Evolutionary conservation across 352 stramenopile genomes (phyloP).

Genomic region (Pythium plurisporium): DNA sequence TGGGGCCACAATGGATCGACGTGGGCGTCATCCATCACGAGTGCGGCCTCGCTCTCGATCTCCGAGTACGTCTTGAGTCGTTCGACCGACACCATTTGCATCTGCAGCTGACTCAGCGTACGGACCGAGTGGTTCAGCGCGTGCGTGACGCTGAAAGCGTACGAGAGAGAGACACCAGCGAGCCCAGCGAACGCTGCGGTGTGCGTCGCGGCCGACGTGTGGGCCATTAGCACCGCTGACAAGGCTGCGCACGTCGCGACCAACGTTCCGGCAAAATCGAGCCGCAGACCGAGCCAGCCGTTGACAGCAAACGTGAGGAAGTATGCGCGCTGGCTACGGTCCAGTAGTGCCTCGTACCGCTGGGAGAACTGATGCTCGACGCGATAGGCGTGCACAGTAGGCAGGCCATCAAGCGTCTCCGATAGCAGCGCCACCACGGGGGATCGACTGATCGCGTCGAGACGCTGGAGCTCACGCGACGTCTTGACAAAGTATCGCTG

Average conservation of each 20-base stretch:
- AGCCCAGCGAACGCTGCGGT: slow-evolving; percentile 48
- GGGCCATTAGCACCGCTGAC: slow-evolving; percentile 42
- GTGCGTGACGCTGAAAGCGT: slow-evolving; percentile 76
- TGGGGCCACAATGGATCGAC: slow-evolving; percentile 23
- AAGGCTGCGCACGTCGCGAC: slow-evolving; percentile 55
- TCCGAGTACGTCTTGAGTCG: slow-evolving; percentile 68
- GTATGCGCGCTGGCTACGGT: slow-evolving; percentile 66
- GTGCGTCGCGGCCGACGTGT: slow-evolving; percentile 35
- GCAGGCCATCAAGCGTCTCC: slow-evolving; percentile 93
- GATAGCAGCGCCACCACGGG: slow-evolving; percentile 94
- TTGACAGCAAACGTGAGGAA: slow-evolving; percentile 74
- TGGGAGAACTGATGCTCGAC: slow-evolving; percentile 48
- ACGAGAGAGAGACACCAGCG: slow-evolving; percentile 67
- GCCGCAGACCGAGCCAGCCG: slow-evolving; percentile 70
- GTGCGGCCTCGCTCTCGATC: slow-evolving; percentile 51
- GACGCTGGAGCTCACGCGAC: slow-evolving; percentile 91
- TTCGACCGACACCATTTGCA: slow-evolving; percentile 74
- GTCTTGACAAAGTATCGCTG: slow-evolving; percentile 93
- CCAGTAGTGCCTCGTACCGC: slow-evolving; percentile 51
- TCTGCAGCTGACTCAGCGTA: slow-evolving; percentile 73
- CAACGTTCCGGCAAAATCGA: slow-evolving; percentile 67
- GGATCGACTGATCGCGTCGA: slow-evolving; percentile 91
- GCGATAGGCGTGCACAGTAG: slow-evolving; percentile 89
- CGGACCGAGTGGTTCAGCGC: slow-evolving; percentile 73
- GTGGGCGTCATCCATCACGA: slow-evolving; percentile 4